These are phyloP conservation scores for Podaxis rugospora DNA, from an alignment of 768 basidiomycete species.

Conservation along the genomic window DNA sequence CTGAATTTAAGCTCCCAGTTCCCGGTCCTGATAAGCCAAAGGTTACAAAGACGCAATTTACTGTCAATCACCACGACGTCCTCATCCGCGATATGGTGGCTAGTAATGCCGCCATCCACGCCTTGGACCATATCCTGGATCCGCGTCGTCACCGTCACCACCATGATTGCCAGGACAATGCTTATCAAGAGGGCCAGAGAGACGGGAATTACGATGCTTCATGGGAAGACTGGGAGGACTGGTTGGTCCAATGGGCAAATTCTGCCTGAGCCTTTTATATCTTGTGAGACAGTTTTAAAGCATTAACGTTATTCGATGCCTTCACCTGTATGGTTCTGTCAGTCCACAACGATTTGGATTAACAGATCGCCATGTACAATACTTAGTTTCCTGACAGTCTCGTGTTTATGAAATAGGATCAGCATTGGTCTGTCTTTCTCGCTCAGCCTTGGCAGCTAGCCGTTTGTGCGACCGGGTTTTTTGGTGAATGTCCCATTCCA, in stretches of 20 bases:
- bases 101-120: slow-evolving; percentile 56
- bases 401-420: slow-evolving; percentile 20
- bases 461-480: slow-evolving; percentile 52
- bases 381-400: neutral
- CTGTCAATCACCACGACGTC: slow-evolving; percentile 35
- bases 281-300: neutral
- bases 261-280: neutral
- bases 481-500: slow-evolving; percentile 53
- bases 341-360: no score
- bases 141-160: slow-evolving; percentile 24
- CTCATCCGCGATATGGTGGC: slow-evolving; percentile 42
- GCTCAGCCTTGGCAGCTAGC: slow-evolving; percentile 27
- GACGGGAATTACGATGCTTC: slow-evolving; percentile 10
- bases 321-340: neutral
- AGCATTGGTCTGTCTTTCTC: neutral
- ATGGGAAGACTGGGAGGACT: slow-evolving; percentile 45
- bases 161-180: slow-evolving; percentile 2
- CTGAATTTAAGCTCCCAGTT: slow-evolving; percentile 32
- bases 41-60: slow-evolving; percentile 31
- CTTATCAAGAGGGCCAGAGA: neutral
- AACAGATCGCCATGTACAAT: neutral
- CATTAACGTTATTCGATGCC: neutral
- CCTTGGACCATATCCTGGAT: slow-evolving; percentile 36
- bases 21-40: slow-evolving; percentile 25
- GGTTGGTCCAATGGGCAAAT: slow-evolving; percentile 44